phyloP scores from a whole-genome alignment of 2,329 filamentous ascomycete genomes.

The Rugonectria rugulosa region DNA sequence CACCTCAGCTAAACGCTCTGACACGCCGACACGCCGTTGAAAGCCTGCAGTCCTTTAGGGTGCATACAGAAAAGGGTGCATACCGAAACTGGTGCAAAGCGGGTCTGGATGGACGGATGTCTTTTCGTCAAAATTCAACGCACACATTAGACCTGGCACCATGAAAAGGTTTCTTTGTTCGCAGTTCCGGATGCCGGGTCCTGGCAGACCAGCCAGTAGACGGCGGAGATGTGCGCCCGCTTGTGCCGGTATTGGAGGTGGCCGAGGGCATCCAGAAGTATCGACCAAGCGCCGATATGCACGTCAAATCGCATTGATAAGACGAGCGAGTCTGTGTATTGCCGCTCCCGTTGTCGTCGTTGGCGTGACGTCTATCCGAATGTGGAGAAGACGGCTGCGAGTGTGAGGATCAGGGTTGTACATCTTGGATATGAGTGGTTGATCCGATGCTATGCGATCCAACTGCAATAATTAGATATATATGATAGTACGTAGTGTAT shows the following conservation, averaged over 20 bases:
- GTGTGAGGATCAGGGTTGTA: conserved; percentile 14
- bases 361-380: not conserved
- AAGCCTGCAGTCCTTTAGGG: not conserved
- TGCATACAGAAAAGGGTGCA: too few species aligned
- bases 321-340: not conserved
- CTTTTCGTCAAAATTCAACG: too few species aligned
- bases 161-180: conserved; percentile 7
- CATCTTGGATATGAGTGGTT: conserved; percentile 24
- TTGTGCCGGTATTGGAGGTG: not conserved
- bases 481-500: too few species aligned
- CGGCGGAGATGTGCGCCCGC: conserved; percentile 1
- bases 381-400: conserved; percentile 13
- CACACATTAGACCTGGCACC: conserved; percentile 5
- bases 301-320: not conserved
- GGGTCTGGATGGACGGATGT: too few species aligned
- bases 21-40: not conserved
- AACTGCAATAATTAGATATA: conserved; percentile 6
- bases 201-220: not conserved
- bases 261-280: not conserved
- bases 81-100: too few species aligned
- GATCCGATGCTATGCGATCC: conserved; percentile 28
- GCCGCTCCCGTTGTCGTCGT: conserved; percentile 4
- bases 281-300: not conserved
- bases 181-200: not conserved
- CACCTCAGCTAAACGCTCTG: not conserved